phyloP scores from a whole-genome alignment of 2,329 filamentous ascomycete genomes.

The Fusarium zealandicum region DNA sequence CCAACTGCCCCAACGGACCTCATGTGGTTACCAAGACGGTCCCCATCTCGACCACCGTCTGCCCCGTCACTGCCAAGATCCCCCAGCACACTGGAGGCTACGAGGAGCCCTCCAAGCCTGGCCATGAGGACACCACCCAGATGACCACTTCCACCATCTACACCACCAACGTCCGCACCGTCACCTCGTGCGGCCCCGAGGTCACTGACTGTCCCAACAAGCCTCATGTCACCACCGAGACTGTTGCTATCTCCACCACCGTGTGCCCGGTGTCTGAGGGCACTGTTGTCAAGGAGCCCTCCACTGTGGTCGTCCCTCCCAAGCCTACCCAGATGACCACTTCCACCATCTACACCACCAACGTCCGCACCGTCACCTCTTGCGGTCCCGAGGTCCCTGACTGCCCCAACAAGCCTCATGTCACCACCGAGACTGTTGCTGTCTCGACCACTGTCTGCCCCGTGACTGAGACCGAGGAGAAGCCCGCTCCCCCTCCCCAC shows the following conservation, averaged over 20 bases:
- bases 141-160: not conserved
- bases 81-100: not conserved
- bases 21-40: conserved; percentile 35
- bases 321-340: conserved; percentile 12
- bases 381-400: conserved; percentile 18
- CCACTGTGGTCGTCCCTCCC: not conserved
- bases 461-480: conserved; percentile 17
- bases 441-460: conserved; percentile 26
- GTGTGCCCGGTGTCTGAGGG: not conserved
- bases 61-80: conserved; percentile 29
- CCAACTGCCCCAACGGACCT: conserved; percentile 26
- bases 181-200: not conserved
- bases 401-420: conserved; percentile 17
- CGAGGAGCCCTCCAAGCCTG: not conserved
- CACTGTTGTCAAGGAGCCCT: too few relatives aligned
- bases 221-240: not conserved
- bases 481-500: not conserved
- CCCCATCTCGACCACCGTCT: conserved; percentile 34
- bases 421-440: conserved; percentile 23
- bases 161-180: not conserved
- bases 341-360: conserved; percentile 32
- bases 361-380: conserved; percentile 21
- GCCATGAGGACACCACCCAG: conserved; percentile 9
- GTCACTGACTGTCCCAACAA: not conserved
- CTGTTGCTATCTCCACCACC: not conserved